Base-by-base conservation (phyloP, 805 yeast species). In the Cephaloascus albidus region DNA sequence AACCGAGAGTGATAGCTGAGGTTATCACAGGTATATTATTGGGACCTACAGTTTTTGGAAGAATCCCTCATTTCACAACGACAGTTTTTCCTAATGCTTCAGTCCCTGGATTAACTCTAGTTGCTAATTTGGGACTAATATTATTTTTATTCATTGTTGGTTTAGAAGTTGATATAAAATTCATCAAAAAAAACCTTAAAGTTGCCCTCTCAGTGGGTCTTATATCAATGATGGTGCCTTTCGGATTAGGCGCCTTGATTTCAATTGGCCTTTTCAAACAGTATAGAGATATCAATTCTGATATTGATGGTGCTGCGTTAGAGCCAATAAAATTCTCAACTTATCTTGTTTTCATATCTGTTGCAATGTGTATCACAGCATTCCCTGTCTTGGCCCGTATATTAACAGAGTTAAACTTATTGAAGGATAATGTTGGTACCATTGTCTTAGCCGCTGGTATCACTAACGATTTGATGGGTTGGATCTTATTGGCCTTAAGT, bases 301-400 rank as follows among this genome's bases (percentile, higher is more conserved):
- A 31, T 19, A 38, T 53, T 3, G 48, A 51, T 33, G 57, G 49
- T 27, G 56, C 47, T 2, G 44, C 52, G 31, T 58, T 60, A 4
- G 53, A 55, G 12, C 28, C 28, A 3, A 65, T 78, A 28, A 65
- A 76, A 39, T 84, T 83, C 52, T 78, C 89, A 12, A 81, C 87
- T 0, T 85, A 70, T 49, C 77, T 81, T 81, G 84, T 84, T 10
- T 85, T 85, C 49, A 78, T 85, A 38, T 89, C 90, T 2, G 87
- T 82, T 10, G 90, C 95, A 2, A 70, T 84, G 68, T 77, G 90
- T 45, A 82, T 85, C 46, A 85, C 95, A 3, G 95, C 95, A 1
- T 80, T 85, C 56, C 95, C 95, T 0, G 95, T 85, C 2, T 60
- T 85, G 44, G 90, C 85, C 2, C 75, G 94, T 53, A 85, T 85